These are phyloP conservation scores for Bjerkandera adusta DNA, from an alignment of 1,284 basidiomycete genomes.

Conservation along the genomic window DNA sequence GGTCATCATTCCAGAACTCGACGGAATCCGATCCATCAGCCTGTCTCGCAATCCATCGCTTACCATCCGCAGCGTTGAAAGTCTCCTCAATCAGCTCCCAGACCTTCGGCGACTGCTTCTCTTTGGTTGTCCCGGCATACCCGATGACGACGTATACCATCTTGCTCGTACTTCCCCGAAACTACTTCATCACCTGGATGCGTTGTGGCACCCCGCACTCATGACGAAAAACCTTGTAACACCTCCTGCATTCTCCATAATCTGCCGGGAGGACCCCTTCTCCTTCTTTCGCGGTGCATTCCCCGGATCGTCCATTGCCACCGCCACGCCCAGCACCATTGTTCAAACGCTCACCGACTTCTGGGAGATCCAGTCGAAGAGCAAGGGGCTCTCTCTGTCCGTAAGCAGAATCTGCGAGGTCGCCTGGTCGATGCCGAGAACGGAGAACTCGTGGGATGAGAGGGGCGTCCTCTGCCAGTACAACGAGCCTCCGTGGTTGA, in stretches of 20 bases:
- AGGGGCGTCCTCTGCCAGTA: no score
- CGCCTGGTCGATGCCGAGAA: no score
- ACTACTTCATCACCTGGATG: slow-evolving; percentile 27
- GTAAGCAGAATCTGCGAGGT: no score
- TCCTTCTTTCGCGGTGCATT: no score
- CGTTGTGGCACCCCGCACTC: slow-evolving; percentile 27
- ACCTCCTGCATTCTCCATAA: slow-evolving; percentile 12
- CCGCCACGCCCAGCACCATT: no score
- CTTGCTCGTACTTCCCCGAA: slow-evolving; percentile 22
- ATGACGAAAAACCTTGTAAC: neutral
- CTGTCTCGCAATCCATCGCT: slow-evolving; percentile 25
- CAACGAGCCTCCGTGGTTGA: no score
- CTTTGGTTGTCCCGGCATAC: slow-evolving; percentile 25
- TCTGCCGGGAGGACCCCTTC: neutral
- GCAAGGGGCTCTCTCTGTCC: no score
- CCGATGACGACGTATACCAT: slow-evolving; percentile 20
- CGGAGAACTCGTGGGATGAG: no score
- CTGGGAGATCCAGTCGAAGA: no score
- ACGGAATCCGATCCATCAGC: slow-evolving; percentile 22
- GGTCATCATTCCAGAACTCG: slow-evolving; percentile 14
- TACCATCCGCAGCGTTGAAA: slow-evolving; percentile 18
- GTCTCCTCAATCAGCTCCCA: slow-evolving; percentile 18
- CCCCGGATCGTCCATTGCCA: no score
- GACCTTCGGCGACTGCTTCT: slow-evolving; percentile 27
- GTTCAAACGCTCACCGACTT: no score